Evolutionary conservation across 352 stramenopile species (phyloP).

Genomic region (Hyaloperonospora arabidopsidis): DNA sequence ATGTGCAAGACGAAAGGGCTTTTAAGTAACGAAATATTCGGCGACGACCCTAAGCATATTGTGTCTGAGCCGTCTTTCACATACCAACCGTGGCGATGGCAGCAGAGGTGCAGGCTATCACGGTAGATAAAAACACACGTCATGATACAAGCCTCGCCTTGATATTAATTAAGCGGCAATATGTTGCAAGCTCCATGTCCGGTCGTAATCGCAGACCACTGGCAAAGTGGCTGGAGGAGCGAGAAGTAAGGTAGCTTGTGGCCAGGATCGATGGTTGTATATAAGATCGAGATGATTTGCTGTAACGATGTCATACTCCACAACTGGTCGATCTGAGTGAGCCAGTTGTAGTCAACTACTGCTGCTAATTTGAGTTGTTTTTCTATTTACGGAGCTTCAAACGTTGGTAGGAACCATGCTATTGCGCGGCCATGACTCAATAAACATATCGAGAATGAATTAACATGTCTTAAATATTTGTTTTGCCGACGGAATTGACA

Average conservation of each 20-base stretch:
- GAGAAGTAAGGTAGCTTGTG: neutral
- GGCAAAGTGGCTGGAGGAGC: slow-evolving; percentile 48
- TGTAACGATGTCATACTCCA: too few relatives aligned
- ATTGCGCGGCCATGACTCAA: too few relatives aligned
- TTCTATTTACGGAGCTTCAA: too few relatives aligned
- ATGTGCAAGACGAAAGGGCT: slow-evolving; percentile 53
- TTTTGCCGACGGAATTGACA: too few relatives aligned
- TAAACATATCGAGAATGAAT: too few relatives aligned
- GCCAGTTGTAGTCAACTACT: too few relatives aligned
- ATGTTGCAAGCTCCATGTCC: slow-evolving; percentile 40
- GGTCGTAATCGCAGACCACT: slow-evolving; percentile 45
- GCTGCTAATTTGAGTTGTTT: too few relatives aligned
- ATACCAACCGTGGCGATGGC: slow-evolving; percentile 49
- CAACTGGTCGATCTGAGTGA: too few relatives aligned
- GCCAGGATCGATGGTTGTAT: too few relatives aligned
- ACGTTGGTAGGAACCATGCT: too few relatives aligned
- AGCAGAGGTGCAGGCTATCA: slow-evolving; percentile 46
- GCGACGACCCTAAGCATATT: slow-evolving; percentile 43
- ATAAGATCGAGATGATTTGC: too few relatives aligned
- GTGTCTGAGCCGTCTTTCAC: slow-evolving; percentile 30
- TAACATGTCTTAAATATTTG: too few relatives aligned
- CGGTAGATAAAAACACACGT: slow-evolving; percentile 47
- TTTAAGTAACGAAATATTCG: slow-evolving; percentile 50
- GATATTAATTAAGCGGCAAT: slow-evolving; percentile 49
- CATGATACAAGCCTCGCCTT: slow-evolving; percentile 45